phyloP scores from a whole-genome alignment of 176 grass and related monocot species.

The Lolium perenne region DNA sequence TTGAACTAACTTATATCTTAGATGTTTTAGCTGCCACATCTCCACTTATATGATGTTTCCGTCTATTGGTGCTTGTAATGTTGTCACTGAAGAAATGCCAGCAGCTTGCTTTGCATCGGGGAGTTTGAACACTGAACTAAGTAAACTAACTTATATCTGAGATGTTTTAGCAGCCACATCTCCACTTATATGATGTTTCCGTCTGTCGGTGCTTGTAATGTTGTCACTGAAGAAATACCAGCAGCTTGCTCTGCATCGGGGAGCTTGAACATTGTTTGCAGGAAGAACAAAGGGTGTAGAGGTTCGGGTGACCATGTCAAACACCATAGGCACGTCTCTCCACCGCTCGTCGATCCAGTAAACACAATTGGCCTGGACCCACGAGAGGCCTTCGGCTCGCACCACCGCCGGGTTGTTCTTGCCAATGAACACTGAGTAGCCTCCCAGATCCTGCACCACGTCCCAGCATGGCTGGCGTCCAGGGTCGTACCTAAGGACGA shows the following conservation, averaged over 20 bases:
- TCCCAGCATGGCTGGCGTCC: constrained; percentile 6
- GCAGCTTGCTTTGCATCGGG: background rate
- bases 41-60: background rate
- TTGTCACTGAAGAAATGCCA: constrained; percentile 12
- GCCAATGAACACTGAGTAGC: constrained; percentile 25
- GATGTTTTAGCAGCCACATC: background rate
- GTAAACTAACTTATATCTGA: background rate
- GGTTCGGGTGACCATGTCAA: constrained; percentile 18
- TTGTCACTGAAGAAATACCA: constrained; percentile 16
- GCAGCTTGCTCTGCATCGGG: background rate
- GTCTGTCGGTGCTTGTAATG: background rate
- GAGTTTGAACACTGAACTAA: background rate
- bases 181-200: background rate
- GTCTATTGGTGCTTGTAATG: background rate
- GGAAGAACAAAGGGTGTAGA: background rate
- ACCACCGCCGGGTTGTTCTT: constrained; percentile 25
- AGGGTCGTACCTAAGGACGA: constrained; percentile 8
- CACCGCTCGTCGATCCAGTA: constrained; percentile 8
- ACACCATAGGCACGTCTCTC: constrained; percentile 19
- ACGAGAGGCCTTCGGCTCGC: background rate
- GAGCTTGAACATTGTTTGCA: background rate
- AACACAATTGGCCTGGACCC: constrained; percentile 7
- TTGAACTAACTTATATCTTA: background rate
- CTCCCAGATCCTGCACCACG: background rate
- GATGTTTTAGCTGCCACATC: background rate